Evolutionary conservation across 371 early-diverging fungal genomes (phyloP).

Genomic region (Syncephalastrum racemosum): DNA sequence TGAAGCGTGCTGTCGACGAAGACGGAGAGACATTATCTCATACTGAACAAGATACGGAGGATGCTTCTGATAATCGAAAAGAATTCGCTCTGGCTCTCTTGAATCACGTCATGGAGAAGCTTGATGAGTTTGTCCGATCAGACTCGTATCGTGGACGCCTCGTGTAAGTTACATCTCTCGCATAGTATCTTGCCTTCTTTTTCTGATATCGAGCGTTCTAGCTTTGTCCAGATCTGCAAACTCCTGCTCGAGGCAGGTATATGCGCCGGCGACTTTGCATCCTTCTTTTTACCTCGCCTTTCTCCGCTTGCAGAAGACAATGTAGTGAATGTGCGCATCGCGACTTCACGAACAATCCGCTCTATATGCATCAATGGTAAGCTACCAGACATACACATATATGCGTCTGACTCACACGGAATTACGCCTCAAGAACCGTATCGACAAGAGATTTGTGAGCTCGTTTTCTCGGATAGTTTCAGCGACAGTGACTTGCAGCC

Average conservation of each 20-base stretch:
- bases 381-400: not conserved
- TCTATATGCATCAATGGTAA: slow-evolving; percentile 32
- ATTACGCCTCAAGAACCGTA: slow-evolving; percentile 10
- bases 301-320: slow-evolving; percentile 30
- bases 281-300: slow-evolving; percentile 43
- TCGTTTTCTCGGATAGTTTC: slow-evolving; percentile 8
- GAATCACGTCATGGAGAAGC: slow-evolving; percentile 49
- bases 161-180: slow-evolving; percentile 26
- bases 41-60: slow-evolving; percentile 25
- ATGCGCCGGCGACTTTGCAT: slow-evolving; percentile 37
- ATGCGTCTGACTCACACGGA: not conserved
- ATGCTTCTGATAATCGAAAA: slow-evolving; percentile 27
- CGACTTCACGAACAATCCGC: slow-evolving; percentile 28
- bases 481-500: slow-evolving; percentile 20
- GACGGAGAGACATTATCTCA: slow-evolving; percentile 45
- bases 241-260: slow-evolving; percentile 40
- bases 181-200: not conserved
- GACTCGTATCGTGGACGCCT: slow-evolving; percentile 41
- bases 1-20: slow-evolving; percentile 48
- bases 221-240: slow-evolving; percentile 43
- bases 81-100: slow-evolving; percentile 41
- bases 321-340: slow-evolving; percentile 47
- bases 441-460: slow-evolving; percentile 12
- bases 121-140: slow-evolving; percentile 48
- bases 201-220: slow-evolving; percentile 6